These are phyloP conservation scores for Arthrobotrys sinensis DNA, from an alignment of 2,329 filamentous ascomycete genomes.

Conservation along the genomic window DNA sequence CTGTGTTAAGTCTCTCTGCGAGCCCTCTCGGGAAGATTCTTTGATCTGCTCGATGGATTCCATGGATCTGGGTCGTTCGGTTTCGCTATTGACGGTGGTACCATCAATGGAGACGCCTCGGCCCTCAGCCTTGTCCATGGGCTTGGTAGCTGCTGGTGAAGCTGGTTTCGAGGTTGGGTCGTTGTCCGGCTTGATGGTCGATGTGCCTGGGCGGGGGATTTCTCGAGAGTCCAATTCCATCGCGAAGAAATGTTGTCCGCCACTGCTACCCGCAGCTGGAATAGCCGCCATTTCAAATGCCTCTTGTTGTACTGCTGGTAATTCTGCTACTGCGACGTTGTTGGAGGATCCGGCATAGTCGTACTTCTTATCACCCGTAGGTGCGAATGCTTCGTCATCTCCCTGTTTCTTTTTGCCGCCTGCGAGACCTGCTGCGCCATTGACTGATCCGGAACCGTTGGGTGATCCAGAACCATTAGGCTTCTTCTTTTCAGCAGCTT, in stretches of 20 bases:
- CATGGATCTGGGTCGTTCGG: slow-evolving; percentile 44
- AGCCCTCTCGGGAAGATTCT: slow-evolving; percentile 48
- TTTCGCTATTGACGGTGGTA: slow-evolving; percentile 56
- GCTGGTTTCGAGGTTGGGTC: slow-evolving; percentile 38
- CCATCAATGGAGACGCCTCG: slow-evolving; percentile 51
- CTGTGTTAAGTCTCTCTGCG: slow-evolving; percentile 34
- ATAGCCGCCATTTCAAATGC: slow-evolving; percentile 45
- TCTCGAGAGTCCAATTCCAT: slow-evolving; percentile 58
- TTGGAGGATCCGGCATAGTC: neutral
- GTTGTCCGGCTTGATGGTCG: slow-evolving; percentile 48
- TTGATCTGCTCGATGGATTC: slow-evolving; percentile 60
- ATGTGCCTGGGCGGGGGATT: slow-evolving; percentile 45
- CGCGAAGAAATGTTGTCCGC: slow-evolving; percentile 47
- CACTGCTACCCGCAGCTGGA: neutral
- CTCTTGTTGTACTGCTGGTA: slow-evolving; percentile 52
- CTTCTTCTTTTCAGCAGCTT: slow-evolving; percentile 49
- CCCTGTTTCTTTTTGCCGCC: slow-evolving; percentile 23
- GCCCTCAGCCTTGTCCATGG: slow-evolving; percentile 15
- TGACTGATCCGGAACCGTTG: neutral
- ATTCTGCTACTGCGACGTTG: slow-evolving; percentile 44
- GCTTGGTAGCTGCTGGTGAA: slow-evolving; percentile 21
- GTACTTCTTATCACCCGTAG: slow-evolving; percentile 19
- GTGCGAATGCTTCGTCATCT: slow-evolving; percentile 26
- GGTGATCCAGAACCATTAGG: neutral
- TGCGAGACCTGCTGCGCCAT: slow-evolving; percentile 24